Evolutionary conservation across 2,329 filamentous ascomycete genomes (phyloP), one percentile per base, ranked within the genome.

Genomic region (Arthroderma sp.): DNA sequence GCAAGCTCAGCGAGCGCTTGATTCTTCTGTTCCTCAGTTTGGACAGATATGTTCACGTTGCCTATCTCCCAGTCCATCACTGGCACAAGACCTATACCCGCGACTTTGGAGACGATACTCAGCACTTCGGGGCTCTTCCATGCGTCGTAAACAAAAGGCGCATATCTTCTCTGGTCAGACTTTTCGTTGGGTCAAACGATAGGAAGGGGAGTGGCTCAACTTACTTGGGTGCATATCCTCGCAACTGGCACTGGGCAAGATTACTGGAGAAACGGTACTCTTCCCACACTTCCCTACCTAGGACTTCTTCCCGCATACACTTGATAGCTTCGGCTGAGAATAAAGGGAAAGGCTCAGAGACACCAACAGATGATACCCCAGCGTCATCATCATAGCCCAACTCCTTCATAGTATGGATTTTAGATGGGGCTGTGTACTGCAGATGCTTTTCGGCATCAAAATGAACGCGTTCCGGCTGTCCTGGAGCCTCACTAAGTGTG

Each of bases 281-380:
- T 6, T 69, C 60, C 50, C 72, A 67, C 3, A 81, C 75, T 33
- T 73, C 67, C 0, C 73, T 66, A 39, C 70, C 71, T 34, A 81
- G 64, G n/a, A 81, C 70, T 57, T 83, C 79, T 3, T 62, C 62
- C 44, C 80, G 69, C 71, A 83, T 81, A 42, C 72, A 69, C 53
- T 72, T 61, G 42, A 83, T 68, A 1, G 78, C 78, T 39, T 80
- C 75, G 30, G 68, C 55, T 7, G 74, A 74, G 60, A 83, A 83
- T 27, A 83, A 67, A 3, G 68, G 67, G 57, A 83, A 83, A 0
- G 78, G 77, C 47, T 81, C 74, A 0, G 78, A 80, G 42, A 80
- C 77, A 8, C 77, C 80, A 40, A 77, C 66, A 1, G 71, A 70
- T 1, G 80, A 83, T 28, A 83, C 68, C 4, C 78, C 79, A 41